Base-by-base conservation (phyloP, 208 protist genomes). In the Trypanosoma avium region DNA sequence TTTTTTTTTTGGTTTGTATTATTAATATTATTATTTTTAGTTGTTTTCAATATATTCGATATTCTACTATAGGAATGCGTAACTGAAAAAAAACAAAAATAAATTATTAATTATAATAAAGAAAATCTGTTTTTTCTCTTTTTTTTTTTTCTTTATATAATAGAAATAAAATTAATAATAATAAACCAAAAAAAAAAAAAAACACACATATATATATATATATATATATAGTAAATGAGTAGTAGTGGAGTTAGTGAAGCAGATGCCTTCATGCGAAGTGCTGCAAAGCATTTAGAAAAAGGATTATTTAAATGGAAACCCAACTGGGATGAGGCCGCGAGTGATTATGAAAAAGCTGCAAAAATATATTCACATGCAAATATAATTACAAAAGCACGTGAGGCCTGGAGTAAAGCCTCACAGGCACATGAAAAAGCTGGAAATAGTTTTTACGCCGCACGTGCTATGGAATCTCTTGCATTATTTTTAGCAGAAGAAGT, bases 321-420 rank as follows among this genome's bases (percentile, higher is more conserved):
- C 38, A 74, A 88, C 67, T 86, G 84, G 73, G 73, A 75, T 35
- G 55, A 48, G 33, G 88, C 84, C 10, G 88, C 81, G 0, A 77
- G 73, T 19, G 83, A 88, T 27, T 92, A 81, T 42, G 83, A 92
- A 30, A 79, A 81, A 22, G 88, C 88, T 1, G 84, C 82, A 17
- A 82, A 77, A 60, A 81, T 92, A 46, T 94, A 87, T 60, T 65
- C 77, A 19, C 68, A 77, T 42, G n/a, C 74, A 9, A 57, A 62
- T 10, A 69, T 81, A 61, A 63, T 73, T 26, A 49, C 46, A 2
- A 83, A 79, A 56, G 75, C 81, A 4, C 55, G 50, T 27, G 73
- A 85, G 2, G 73, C 79, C 10, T 88, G 75, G 74, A 62, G 52
- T 19, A 55, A 50, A 2, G 79, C 83, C 29, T 77, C 76, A 19